Conservation (phyloP, 106 monocot species). For the Allium fistulosum region DNA sequence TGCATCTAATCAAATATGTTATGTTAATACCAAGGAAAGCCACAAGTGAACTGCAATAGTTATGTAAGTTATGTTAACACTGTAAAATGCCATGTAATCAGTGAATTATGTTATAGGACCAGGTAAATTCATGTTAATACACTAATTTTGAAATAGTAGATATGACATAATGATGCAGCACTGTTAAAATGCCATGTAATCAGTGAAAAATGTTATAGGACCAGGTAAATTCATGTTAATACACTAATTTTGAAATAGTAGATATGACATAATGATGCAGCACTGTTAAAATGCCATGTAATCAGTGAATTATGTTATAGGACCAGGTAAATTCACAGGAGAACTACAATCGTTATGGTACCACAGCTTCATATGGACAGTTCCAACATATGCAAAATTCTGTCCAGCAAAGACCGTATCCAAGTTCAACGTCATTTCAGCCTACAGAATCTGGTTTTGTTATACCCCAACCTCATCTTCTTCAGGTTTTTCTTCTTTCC, state of each 20-base stretch:
- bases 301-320: constrained; percentile 14
- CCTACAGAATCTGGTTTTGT: constrained; percentile 52
- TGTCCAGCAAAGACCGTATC: constrained; percentile 24
- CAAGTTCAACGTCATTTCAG: constrained; percentile 31
- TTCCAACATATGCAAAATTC: constrained; percentile 44
- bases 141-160: too few relatives aligned
- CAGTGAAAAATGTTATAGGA: too few relatives aligned
- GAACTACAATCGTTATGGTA: constrained; percentile 46
- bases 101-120: too few relatives aligned
- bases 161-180: background rate
- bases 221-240: too few relatives aligned
- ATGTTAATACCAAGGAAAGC: too few relatives aligned
- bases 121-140: too few relatives aligned
- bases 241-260: too few relatives aligned
- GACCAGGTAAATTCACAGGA: constrained; percentile 19
- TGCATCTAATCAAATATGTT: too few relatives aligned
- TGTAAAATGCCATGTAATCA: too few relatives aligned
- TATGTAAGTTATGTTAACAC: too few relatives aligned
- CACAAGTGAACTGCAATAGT: too few relatives aligned
- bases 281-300: background rate
- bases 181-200: too few relatives aligned
- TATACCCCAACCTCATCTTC: constrained; percentile 43
- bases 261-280: background rate
- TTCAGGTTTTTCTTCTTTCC: constrained; percentile 35
- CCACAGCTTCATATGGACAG: constrained; percentile 32